These are phyloP conservation scores for Cryomyces antarcticus DNA, from an alignment of 495 filamentous ascomycete genomes.

Conservation along the genomic window DNA sequence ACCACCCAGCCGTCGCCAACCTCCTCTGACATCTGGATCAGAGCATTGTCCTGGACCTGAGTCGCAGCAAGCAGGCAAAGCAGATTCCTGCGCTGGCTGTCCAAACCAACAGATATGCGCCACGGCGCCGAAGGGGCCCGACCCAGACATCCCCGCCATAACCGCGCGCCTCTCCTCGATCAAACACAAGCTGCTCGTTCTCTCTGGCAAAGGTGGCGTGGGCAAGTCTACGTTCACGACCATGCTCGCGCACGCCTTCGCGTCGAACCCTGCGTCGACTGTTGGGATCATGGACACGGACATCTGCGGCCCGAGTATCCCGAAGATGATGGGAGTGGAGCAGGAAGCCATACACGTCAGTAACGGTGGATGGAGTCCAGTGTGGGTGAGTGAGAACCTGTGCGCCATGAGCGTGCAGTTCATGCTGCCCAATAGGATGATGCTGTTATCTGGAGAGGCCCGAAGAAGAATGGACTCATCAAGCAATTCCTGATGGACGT, in stretches of 20 bases:
- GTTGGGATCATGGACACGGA: slow-evolving; percentile 95
- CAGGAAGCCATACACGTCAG: slow-evolving; percentile 77
- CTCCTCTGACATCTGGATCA: slow-evolving; percentile 8
- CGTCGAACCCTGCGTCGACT: slow-evolving; percentile 47
- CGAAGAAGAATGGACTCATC: slow-evolving; percentile 96
- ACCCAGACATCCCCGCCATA: slow-evolving; percentile 81
- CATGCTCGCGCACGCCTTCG: slow-evolving; percentile 72
- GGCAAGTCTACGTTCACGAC: slow-evolving; percentile 85
- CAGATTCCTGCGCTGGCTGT: slow-evolving; percentile 78
- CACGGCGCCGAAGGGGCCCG: slow-evolving; percentile 81
- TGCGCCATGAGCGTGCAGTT: slow-evolving; percentile 94
- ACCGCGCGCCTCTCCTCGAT: slow-evolving; percentile 62
- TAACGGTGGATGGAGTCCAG: slow-evolving; percentile 69
- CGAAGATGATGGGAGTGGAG: slow-evolving; percentile 97
- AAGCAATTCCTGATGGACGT: slow-evolving; percentile 96
- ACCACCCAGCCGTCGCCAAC: background rate
- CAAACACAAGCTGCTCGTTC: slow-evolving; percentile 73
- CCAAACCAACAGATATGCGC: slow-evolving; percentile 94
- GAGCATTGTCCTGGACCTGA: slow-evolving; percentile 94
- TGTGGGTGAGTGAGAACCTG: slow-evolving; percentile 82
- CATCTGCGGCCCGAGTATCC: slow-evolving; percentile 84
- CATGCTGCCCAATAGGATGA: slow-evolving; percentile 83
- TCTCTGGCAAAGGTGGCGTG: slow-evolving; percentile 91
- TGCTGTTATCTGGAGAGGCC: slow-evolving; percentile 88
- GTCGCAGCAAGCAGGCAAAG: slow-evolving; percentile 63